Base-by-base conservation (phyloP, 2,329 filamentous ascomycete species). In the Zelopaecilomyces penicillatus region DNA sequence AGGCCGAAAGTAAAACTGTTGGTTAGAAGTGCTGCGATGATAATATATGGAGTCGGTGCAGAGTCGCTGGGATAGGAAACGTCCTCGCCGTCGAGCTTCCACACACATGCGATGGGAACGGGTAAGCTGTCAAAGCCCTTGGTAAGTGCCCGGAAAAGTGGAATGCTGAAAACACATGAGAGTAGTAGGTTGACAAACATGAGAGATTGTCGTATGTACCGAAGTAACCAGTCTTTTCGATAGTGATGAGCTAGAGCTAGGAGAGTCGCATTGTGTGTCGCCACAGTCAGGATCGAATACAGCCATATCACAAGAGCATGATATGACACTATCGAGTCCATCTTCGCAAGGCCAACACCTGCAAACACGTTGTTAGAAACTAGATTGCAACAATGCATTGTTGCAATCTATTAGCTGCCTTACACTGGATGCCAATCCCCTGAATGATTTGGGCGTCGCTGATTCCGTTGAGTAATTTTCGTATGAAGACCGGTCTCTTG, bases 231-330 rank as follows among this genome's bases (percentile, higher is more conserved):
- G 60, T 85, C 80, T 30, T 80, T 65, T 51, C 76, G 78, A 64
- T 82, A 83, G 55, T 84, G 80, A 55, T 76, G 75, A 2, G 80
- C 76, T 31, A 85, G 70, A 1, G 78, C 78, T n/a, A 85, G 68
- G 11, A 85, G 65, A 0, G 80, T 78, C 4, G 77, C 71, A 47
- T 83, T 80, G 59, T 85, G 81, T 3, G 81, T 82, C 1, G 78
- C 76, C 50, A 78, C 83, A 11, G 78, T 78, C 6, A 85, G 67
- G 9, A 83, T 62, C 0, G 77, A 78, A 2, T 85, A 65, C 66
- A 83, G 80, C 81, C 80, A 85, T 51, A 85, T 75, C 44, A 84
- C 72, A 65, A 84, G 84, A 65, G 85, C 83, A 62, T 85, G 81
- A 57, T 85, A 85, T 0, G 79, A 73, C 0, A 81, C 71, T 58